phyloP scores from a whole-genome alignment of 495 filamentous ascomycete genomes.

The Xylaria sp. region DNA sequence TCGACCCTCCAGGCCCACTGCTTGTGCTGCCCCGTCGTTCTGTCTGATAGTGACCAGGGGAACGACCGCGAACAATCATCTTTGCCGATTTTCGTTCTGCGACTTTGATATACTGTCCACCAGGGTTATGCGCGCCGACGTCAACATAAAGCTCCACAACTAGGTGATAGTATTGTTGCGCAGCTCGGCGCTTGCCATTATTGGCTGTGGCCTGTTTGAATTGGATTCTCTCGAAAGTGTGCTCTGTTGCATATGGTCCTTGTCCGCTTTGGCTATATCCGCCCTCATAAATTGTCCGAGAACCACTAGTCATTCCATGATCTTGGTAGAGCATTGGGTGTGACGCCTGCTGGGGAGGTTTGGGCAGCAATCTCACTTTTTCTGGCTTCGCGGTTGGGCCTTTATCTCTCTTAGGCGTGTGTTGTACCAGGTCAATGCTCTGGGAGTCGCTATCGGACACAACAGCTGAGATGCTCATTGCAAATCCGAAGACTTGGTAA shows the following conservation, averaged over 20 bases:
- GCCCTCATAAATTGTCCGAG: slow-evolving; percentile 48
- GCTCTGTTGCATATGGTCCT: slow-evolving; percentile 57
- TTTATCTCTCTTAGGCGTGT: slow-evolving; percentile 95
- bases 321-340: slow-evolving; percentile 47
- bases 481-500: slow-evolving; percentile 69
- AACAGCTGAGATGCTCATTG: slow-evolving; percentile 87
- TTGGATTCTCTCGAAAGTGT: slow-evolving; percentile 91
- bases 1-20: slow-evolving; percentile 71
- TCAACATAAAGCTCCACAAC: slow-evolving; percentile 90
- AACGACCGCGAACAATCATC: slow-evolving; percentile 93
- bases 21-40: slow-evolving; percentile 77
- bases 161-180: slow-evolving; percentile 93
- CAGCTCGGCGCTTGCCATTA: slow-evolving; percentile 90
- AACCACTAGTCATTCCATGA: slow-evolving; percentile 45
- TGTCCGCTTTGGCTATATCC: slow-evolving; percentile 46
- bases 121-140: slow-evolving; percentile 55
- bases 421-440: slow-evolving; percentile 86
- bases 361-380: slow-evolving; percentile 72
- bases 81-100: slow-evolving; percentile 79
- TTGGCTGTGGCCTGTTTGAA: slow-evolving; percentile 97
- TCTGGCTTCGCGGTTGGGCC: slow-evolving; percentile 82
- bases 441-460: slow-evolving; percentile 81
- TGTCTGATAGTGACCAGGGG: slow-evolving; percentile 91
- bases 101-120: slow-evolving; percentile 72
- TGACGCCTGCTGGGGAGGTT: slow-evolving; percentile 59